These are phyloP conservation scores for Fraxinus ornus DNA, from an alignment of 305 asterid species.

Conservation along the genomic window DNA sequence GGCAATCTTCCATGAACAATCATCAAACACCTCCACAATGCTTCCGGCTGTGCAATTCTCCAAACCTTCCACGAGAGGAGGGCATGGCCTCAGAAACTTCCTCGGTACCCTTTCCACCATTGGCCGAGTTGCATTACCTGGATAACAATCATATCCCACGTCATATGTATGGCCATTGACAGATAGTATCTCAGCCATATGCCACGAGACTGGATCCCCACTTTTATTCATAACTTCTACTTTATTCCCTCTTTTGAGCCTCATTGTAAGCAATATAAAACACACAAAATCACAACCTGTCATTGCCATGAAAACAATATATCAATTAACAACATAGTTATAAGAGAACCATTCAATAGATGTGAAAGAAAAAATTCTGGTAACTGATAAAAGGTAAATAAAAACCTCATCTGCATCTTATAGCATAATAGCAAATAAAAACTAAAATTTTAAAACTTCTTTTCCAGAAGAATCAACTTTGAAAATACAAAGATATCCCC, in stretches of 20 bases:
- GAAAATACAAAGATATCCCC: not conserved
- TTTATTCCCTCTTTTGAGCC: conserved; percentile 55
- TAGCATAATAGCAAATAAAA: not conserved
- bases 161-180: conserved; percentile 50
- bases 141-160: conserved; percentile 43
- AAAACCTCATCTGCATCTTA: conserved; percentile 6
- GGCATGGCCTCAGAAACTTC: conserved; percentile 60
- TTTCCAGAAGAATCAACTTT: not conserved
- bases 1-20: conserved; percentile 51
- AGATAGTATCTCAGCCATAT: conserved; percentile 50
- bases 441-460: not conserved
- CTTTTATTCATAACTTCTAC: conserved; percentile 69
- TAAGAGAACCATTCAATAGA: conserved; percentile 10
- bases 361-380: not conserved
- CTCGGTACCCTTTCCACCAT: conserved; percentile 50
- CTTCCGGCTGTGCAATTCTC: conserved; percentile 48
- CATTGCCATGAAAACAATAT: conserved; percentile 4
- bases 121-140: conserved; percentile 23
- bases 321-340: conserved; percentile 1
- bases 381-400: not conserved
- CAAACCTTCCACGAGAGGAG: conserved; percentile 38
- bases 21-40: conserved; percentile 55
- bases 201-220: conserved; percentile 54
- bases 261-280: conserved; percentile 39
- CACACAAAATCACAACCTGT: conserved; percentile 42